Evolutionary conservation across 176 grass and related monocot species (phyloP).

Genomic region (Pontederia paniculata): DNA sequence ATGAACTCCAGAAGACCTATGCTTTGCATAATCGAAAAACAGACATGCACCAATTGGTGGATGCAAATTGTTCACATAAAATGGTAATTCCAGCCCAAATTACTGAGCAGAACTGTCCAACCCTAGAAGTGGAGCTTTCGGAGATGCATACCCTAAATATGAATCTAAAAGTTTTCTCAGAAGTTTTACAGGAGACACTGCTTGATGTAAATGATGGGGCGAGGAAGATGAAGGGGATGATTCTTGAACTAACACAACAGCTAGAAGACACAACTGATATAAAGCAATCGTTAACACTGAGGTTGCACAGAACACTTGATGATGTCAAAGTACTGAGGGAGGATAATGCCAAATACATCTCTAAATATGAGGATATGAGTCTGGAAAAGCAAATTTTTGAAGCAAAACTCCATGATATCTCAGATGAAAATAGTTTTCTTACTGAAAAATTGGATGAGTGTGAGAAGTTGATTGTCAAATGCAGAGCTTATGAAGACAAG

Average conservation of each 20-base stretch:
- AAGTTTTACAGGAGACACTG: conserved; percentile 50
- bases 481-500: conserved; percentile 41
- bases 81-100: conserved; percentile 17
- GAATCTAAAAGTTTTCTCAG: conserved; percentile 65
- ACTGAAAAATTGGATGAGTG: conserved; percentile 34
- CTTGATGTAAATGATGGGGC: conserved; percentile 44
- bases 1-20: conserved; percentile 35
- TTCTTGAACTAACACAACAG: conserved; percentile 47
- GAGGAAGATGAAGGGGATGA: conserved; percentile 34
- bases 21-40: conserved; percentile 11
- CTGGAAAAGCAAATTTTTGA: conserved; percentile 65
- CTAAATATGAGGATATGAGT: conserved; percentile 61
- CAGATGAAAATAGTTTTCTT: conserved; percentile 39
- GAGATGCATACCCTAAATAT: conserved; percentile 41
- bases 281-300: conserved; percentile 36
- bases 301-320: conserved; percentile 46
- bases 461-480: conserved; percentile 38
- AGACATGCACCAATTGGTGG: background rate
- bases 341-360: conserved; percentile 48
- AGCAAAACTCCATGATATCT: conserved; percentile 70
- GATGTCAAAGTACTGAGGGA: conserved; percentile 53
- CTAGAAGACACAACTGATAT: conserved; percentile 46
- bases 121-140: conserved; percentile 53
- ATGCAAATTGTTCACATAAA: conserved; percentile 15
- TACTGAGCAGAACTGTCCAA: conserved; percentile 16